phyloP scores from a whole-genome alignment of 352 stramenopile genomes.

The Phytophthora sp. region DNA sequence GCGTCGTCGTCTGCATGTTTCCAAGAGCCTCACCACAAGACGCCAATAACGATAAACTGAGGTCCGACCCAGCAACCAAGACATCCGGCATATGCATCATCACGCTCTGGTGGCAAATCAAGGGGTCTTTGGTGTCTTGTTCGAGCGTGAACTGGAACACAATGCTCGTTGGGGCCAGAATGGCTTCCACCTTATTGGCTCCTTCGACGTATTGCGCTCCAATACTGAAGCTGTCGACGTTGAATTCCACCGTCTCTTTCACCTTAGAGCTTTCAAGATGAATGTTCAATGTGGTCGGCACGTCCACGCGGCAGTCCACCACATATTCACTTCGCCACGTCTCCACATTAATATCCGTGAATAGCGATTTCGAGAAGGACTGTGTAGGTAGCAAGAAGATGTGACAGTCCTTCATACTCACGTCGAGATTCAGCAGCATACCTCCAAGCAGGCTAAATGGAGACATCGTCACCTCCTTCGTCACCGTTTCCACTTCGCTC shows the following conservation, averaged over 20 bases:
- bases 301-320: constrained; percentile 59
- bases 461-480: constrained; percentile 58
- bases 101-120: constrained; percentile 56
- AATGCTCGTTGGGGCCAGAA: constrained; percentile 56
- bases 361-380: constrained; percentile 61
- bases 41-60: constrained; percentile 68
- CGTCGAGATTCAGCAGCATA: constrained; percentile 56
- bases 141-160: constrained; percentile 57
- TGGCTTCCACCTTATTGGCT: constrained; percentile 43
- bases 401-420: constrained; percentile 63
- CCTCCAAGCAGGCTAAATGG: constrained; percentile 66
- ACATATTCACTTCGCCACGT: constrained; percentile 49
- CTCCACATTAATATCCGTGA: constrained; percentile 59
- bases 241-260: constrained; percentile 56
- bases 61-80: constrained; percentile 66
- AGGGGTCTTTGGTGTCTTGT: constrained; percentile 45
- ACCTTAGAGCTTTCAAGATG: constrained; percentile 50
- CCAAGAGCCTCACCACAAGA: constrained; percentile 58
- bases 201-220: constrained; percentile 58
- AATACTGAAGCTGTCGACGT: constrained; percentile 58
- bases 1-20: constrained; percentile 63
- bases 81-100: constrained; percentile 70
- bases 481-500: constrained; percentile 41
- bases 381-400: constrained; percentile 53
- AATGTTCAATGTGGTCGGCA: constrained; percentile 55